A percentile compares a stretch with the other conserved stretches of the same genome.
Evolutionary conservation across 2,329 filamentous ascomycete genomes (phyloP).

Genomic region (Trichophaea hybrida): DNA sequence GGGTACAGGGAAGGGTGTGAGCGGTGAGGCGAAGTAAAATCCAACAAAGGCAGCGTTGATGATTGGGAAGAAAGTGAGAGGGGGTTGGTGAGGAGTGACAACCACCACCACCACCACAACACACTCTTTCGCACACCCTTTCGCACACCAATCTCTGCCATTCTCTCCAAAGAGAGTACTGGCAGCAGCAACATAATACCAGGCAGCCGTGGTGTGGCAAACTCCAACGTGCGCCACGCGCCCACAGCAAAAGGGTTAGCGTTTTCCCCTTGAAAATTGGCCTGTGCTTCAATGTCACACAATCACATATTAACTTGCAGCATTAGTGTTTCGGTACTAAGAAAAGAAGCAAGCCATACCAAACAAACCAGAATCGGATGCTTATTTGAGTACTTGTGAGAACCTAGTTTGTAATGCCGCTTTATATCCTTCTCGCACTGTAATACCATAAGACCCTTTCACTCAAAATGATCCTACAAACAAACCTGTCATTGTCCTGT

Average conservation of each 20-base stretch:
- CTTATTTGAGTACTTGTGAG: too few species aligned
- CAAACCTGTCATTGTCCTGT: too few species aligned
- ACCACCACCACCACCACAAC: not conserved
- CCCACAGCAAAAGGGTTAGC: not conserved
- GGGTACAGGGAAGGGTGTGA: too few species aligned
- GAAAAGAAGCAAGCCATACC: too few species aligned
- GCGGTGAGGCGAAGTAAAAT: not conserved
- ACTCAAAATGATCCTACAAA: too few species aligned
- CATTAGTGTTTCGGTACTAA: too few species aligned
- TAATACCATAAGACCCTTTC: too few species aligned
- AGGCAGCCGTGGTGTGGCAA: not conserved
- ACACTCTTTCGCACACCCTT: not conserved
- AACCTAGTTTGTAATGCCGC: too few species aligned
- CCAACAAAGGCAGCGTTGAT: constrained; percentile 5
- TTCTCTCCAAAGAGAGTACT: not conserved
- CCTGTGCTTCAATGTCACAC: too few species aligned
- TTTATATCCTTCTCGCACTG: too few species aligned
- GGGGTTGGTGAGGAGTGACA: not conserved
- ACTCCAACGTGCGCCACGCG: not conserved
- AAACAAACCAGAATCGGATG: too few species aligned
- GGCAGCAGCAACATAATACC: not conserved
- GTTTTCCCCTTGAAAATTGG: not conserved
- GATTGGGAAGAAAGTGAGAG: not conserved
- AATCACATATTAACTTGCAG: too few species aligned
- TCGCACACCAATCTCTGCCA: not conserved